These are phyloP conservation scores for Spathaspora sp. DNA, from an alignment of 805 yeast genomes.

Conservation along the genomic window DNA sequence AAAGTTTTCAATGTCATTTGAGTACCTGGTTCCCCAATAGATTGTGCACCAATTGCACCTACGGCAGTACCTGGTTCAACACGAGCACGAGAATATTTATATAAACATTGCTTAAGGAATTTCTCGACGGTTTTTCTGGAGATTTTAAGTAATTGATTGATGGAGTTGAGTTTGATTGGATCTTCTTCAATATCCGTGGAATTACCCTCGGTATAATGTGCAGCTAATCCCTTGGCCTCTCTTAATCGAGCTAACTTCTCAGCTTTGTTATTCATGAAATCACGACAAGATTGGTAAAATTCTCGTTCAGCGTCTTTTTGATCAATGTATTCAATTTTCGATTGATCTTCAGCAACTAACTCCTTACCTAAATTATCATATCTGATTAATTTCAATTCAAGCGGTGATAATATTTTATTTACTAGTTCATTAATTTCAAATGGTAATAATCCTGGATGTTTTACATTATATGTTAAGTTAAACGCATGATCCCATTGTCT, in stretches of 20 bases:
- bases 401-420: conserved; percentile 54
- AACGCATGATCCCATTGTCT: conserved; percentile 94
- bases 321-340: conserved; percentile 66
- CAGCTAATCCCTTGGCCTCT: conserved; percentile 46
- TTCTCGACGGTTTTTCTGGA: conserved; percentile 54
- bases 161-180: conserved; percentile 37
- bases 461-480: conserved; percentile 61
- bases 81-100: conserved; percentile 81
- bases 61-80: conserved; percentile 99
- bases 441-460: conserved; percentile 61
- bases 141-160: conserved; percentile 65
- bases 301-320: conserved; percentile 84
- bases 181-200: conserved; percentile 33
- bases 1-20: conserved; percentile 92
- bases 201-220: conserved; percentile 38
- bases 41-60: conserved; percentile 98
- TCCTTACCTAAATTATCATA: conserved; percentile 72
- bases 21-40: conserved; percentile 99
- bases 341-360: conserved; percentile 33
- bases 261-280: conserved; percentile 59
- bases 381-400: conserved; percentile 58
- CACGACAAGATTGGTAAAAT: conserved; percentile 73
- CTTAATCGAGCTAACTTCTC: conserved; percentile 53
- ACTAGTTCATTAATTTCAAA: conserved; percentile 58
- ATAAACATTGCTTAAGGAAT: conserved; percentile 73